Conservation (phyloP, 2,329 filamentous ascomycete species). For the Penicillium hordei region DNA sequence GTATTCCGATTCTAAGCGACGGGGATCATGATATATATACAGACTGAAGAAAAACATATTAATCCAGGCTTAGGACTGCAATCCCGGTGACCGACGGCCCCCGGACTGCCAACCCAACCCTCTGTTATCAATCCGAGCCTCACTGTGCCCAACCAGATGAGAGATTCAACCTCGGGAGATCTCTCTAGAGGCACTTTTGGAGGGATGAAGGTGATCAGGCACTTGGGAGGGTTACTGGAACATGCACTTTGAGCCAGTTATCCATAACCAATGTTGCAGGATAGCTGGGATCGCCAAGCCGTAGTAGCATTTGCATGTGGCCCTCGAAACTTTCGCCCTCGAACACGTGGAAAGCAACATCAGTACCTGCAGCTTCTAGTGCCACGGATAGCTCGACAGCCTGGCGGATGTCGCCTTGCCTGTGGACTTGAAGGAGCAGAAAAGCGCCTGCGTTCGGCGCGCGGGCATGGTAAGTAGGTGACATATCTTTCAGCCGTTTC, state of each 20-base stretch:
- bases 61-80: not conserved
- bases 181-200: not conserved
- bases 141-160: not conserved
- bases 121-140: not conserved
- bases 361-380: not conserved
- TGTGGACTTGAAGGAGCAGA: constrained; percentile 3
- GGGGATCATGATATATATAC: not conserved
- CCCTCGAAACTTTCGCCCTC: not conserved
- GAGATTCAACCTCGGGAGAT: not conserved
- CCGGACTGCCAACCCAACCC: not conserved
- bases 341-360: not conserved
- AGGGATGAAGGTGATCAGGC: not conserved
- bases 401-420: constrained; percentile 4
- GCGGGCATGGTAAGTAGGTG: not conserved
- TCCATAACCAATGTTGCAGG: constrained; percentile 3
- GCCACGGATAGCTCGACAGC: not conserved
- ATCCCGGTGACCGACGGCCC: not conserved
- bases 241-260: constrained; percentile 2
- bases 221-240: not conserved
- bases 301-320: not conserved
- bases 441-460: constrained; percentile 4
- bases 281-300: not conserved
- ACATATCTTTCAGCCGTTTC: not conserved
- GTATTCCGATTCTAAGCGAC: not conserved
- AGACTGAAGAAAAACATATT: not conserved